Evolutionary conservation across 2,329 filamentous ascomycete genomes (phyloP).

Genomic region (Geosmithia putterillii): DNA sequence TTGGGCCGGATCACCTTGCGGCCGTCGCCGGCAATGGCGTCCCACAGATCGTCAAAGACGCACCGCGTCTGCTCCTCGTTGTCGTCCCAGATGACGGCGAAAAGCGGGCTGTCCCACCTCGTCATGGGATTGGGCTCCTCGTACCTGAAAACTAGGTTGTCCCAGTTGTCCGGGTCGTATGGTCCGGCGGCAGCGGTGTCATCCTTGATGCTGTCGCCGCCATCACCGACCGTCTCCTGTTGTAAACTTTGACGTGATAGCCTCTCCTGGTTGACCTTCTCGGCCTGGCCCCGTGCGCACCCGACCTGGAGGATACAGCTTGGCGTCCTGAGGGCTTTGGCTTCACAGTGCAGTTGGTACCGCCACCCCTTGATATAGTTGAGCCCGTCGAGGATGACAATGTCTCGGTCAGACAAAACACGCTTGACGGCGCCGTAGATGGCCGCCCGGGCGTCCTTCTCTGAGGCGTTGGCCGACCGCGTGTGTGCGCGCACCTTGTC

Average conservation of each 20-base stretch:
- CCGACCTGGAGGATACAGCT: conserved; percentile 62
- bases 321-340: conserved; percentile 65
- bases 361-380: conserved; percentile 90
- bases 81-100: conserved; percentile 69
- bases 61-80: conserved; percentile 41
- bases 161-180: conserved; percentile 51
- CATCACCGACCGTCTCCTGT: conserved; percentile 1
- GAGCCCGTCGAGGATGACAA: conserved; percentile 67
- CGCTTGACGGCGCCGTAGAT: conserved; percentile 71
- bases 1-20: conserved; percentile 60
- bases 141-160: conserved; percentile 70
- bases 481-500: conserved; percentile 40
- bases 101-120: conserved; percentile 74
- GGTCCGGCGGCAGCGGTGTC: conserved; percentile 8
- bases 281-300: conserved; percentile 37
- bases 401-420: conserved; percentile 56
- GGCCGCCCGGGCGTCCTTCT: conserved; percentile 71
- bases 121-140: conserved; percentile 81
- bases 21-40: conserved; percentile 52
- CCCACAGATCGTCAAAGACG: conserved; percentile 60
- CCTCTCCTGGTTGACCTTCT: conserved; percentile 47
- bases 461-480: conserved; percentile 59
- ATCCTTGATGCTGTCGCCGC: neutral
- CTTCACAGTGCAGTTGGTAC: conserved; percentile 77
- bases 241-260: conserved; percentile 22